Evolutionary conservation across 257 asterid species (phyloP).

Genomic region (Capsicum rhomboideum): DNA sequence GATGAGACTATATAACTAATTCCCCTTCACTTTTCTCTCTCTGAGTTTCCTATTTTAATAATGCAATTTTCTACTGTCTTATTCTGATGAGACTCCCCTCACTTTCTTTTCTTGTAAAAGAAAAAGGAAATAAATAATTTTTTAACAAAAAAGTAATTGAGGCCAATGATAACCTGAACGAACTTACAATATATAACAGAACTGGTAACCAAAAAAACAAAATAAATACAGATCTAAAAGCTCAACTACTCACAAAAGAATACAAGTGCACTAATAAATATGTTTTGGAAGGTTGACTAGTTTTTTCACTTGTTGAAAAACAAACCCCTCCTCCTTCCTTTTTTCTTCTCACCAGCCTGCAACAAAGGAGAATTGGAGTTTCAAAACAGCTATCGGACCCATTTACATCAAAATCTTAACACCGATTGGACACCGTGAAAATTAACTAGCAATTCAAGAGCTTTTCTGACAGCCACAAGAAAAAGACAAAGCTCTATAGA

Average conservation of each 20-base stretch:
- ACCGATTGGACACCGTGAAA: background rate
- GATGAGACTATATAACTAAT: no score
- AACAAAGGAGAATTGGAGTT: background rate
- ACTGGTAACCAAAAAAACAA: background rate
- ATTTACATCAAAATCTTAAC: background rate
- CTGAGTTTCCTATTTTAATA: background rate
- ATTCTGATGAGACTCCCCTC: no score
- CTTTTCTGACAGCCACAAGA: background rate
- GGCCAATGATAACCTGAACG: background rate
- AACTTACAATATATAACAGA: background rate
- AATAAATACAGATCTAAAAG: background rate
- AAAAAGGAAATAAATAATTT: background rate
- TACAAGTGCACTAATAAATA: background rate
- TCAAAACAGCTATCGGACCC: background rate
- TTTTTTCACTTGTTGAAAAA: slow-evolving; percentile 54
- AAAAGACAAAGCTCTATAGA: background rate
- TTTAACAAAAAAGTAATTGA: background rate
- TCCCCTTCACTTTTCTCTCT: background rate
- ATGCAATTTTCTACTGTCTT: background rate
- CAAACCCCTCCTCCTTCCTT: slow-evolving; percentile 55
- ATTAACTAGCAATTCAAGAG: background rate
- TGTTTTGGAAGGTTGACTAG: background rate
- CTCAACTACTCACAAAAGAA: slow-evolving; percentile 1
- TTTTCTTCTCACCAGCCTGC: slow-evolving; percentile 89
- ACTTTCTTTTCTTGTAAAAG: background rate